Base-by-base conservation (phyloP, 2,329 filamentous ascomycete genomes). In the Calycina marina region DNA sequence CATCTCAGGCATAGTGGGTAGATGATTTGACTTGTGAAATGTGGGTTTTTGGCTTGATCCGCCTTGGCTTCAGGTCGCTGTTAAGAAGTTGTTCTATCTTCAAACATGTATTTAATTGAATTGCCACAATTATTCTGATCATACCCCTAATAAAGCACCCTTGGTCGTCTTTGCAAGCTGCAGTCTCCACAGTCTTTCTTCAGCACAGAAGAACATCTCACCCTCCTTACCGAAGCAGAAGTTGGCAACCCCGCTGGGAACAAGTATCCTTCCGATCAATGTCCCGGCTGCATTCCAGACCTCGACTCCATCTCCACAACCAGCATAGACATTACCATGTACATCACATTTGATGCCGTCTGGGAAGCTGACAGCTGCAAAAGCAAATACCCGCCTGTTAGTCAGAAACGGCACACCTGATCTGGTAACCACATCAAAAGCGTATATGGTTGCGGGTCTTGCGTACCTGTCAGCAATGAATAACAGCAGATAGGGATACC, bases 301-400 rank as follows among this genome's bases (percentile, higher is more conserved):
- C 38, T 65, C 61, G n/a, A 69, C 49, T 8, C 64, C 64, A 35
- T 63, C 63, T 3, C 54, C 57, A 35, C 60, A 63, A 0, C 59
- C 62, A 24, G 57, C 53, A 40, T 62, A 75, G 3, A 76, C 59
- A 31, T 72, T 68, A 2, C 70, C 70, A 9, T 61, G 52, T 5
- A 57, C 52, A 41, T 72, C 68, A 36, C 59, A 60, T 38, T 71
- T 66, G 25, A 72, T 54, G 16, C 51, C 56, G 37, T 43, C 54
- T 0, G 68, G 65, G 4, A 61, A 54, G 0, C 65, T 65, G 0
- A 50, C 50, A 18, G 58, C 55, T 1, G 60, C 58, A 38, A 61
- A 63, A 1, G 67, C 61, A 41, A 74, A 72, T 0, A 69, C 45
- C 14, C 65, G 60, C 29, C 58, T 58, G 44, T 69, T 68, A 1